These are phyloP conservation scores for Phlegmacium glaucopus DNA, from an alignment of 768 basidiomycete genomes.

Conservation along the genomic window DNA sequence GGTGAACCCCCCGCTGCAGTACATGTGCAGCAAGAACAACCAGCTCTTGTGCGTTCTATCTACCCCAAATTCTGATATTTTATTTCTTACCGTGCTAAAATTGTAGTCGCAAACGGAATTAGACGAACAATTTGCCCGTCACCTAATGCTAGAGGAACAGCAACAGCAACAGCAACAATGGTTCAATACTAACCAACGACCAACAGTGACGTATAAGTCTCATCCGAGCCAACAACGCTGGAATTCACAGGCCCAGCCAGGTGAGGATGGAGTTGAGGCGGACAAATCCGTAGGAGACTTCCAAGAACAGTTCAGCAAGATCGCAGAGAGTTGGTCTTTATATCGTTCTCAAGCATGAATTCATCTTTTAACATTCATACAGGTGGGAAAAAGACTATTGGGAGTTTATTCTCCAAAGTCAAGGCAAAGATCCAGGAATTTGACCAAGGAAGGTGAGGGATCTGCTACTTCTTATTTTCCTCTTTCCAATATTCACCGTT, in stretches of 20 bases:
- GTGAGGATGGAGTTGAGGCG: conserved; percentile 41
- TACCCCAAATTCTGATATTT: conserved; percentile 3
- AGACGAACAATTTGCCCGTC: conserved; percentile 77
- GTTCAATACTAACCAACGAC: conserved; percentile 20
- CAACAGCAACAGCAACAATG: conserved; percentile 36
- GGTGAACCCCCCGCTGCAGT: conserved; percentile 28
- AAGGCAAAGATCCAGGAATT: conserved; percentile 83
- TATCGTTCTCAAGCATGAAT: background rate
- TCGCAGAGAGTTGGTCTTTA: conserved; percentile 67
- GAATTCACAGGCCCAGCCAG: conserved; percentile 19
- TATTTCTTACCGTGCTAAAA: background rate
- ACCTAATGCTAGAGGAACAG: conserved; percentile 64
- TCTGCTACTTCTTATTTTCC: background rate
- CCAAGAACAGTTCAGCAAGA: conserved; percentile 69
- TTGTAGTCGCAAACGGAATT: conserved; percentile 62
- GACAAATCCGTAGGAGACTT: conserved; percentile 42
- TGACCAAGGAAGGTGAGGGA: conserved; percentile 48
- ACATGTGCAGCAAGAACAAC: conserved; percentile 14
- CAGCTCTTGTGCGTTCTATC: conserved; percentile 24
- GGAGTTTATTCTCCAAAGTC: conserved; percentile 67
- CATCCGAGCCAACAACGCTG: conserved; percentile 5
- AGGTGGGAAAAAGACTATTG: conserved; percentile 82
- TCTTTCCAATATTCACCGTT: background rate
- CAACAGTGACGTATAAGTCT: conserved; percentile 10
- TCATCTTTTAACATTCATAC: background rate